Conservation (phyloP, 225 moss, liverwort and hornwort genomes). For the Sphagnum tenellum region DNA sequence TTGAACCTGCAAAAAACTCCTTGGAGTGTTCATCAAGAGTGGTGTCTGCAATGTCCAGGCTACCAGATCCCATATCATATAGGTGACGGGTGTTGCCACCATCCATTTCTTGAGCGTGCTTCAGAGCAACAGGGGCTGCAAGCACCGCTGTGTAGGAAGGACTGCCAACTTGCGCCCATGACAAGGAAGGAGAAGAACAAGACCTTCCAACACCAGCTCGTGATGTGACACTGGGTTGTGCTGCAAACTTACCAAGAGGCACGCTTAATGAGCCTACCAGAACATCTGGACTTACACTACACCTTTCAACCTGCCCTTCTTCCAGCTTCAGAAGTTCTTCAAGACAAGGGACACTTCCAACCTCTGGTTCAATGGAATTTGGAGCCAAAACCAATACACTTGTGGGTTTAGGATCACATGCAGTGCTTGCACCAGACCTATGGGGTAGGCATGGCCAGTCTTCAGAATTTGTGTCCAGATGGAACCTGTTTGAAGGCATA, state of each 20-base stretch:
- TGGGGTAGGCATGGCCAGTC: slow-evolving; percentile 34
- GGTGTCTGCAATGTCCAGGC: not conserved
- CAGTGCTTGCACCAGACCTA: slow-evolving; percentile 10
- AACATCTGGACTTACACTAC: slow-evolving; percentile 22
- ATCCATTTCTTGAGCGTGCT: no score
- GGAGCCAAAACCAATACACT: slow-evolving; percentile 8
- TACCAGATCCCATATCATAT: not conserved
- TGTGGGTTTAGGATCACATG: slow-evolving; percentile 4
- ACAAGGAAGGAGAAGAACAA: not conserved
- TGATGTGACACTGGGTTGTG: slow-evolving; percentile 6
- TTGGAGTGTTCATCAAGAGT: no score
- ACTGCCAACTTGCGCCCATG: slow-evolving; percentile 1
- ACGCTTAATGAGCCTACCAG: slow-evolving; percentile 69
- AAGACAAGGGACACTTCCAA: not conserved
- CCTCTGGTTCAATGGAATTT: slow-evolving; percentile 7
- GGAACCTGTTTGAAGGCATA: slow-evolving; percentile 10
- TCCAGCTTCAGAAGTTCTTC: not conserved
- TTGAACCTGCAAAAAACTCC: no score
- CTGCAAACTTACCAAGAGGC: slow-evolving; percentile 44
- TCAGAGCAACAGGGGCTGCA: slow-evolving; percentile 9
- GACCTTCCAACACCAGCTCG: not conserved
- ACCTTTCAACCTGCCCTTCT: slow-evolving; percentile 1
- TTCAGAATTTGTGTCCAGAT: slow-evolving; percentile 22
- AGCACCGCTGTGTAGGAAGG: slow-evolving; percentile 19
- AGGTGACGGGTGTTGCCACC: no score